Conservation (phyloP, 345 rosid species). For the Lepidium aucheri region DNA sequence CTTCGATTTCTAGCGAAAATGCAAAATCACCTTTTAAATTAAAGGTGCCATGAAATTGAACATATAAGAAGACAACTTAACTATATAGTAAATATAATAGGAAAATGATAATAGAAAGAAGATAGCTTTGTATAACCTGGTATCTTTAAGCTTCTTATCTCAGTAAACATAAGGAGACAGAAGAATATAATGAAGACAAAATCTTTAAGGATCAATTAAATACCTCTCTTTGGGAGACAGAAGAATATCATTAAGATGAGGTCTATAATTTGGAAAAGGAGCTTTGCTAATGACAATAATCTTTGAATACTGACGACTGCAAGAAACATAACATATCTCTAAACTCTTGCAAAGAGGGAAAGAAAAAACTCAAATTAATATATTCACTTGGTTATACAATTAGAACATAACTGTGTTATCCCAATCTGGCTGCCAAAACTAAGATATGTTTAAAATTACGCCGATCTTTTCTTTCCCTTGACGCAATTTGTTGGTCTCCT, state of each 20-base stretch:
- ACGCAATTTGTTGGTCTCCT: slow-evolving; percentile 69
- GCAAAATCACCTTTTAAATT: slow-evolving; percentile 54
- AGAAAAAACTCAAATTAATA: not conserved
- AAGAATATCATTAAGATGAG: slow-evolving; percentile 86
- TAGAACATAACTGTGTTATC: slow-evolving; percentile 51
- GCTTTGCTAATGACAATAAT: slow-evolving; percentile 69
- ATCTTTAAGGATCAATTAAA: not conserved
- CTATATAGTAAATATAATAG: not conserved
- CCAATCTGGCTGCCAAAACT: slow-evolving; percentile 66
- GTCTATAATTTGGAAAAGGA: slow-evolving; percentile 87
- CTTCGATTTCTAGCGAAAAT: slow-evolving; percentile 74
- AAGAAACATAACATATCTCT: slow-evolving; percentile 23
- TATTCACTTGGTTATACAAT: not conserved
- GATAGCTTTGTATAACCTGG: not conserved
- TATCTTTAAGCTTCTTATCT: not conserved
- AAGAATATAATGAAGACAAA: not conserved
- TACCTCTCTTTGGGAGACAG: slow-evolving; percentile 99
- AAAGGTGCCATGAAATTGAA: slow-evolving; percentile 6
- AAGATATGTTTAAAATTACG: slow-evolving; percentile 86
- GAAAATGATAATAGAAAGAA: not conserved
- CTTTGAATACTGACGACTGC: slow-evolving; percentile 78
- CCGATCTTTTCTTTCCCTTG: slow-evolving; percentile 87
- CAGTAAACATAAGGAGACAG: not conserved
- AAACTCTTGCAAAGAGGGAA: not conserved
- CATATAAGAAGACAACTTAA: not conserved